Conservation (phyloP, 2,329 filamentous ascomycete genomes). For the Didymella sp. region DNA sequence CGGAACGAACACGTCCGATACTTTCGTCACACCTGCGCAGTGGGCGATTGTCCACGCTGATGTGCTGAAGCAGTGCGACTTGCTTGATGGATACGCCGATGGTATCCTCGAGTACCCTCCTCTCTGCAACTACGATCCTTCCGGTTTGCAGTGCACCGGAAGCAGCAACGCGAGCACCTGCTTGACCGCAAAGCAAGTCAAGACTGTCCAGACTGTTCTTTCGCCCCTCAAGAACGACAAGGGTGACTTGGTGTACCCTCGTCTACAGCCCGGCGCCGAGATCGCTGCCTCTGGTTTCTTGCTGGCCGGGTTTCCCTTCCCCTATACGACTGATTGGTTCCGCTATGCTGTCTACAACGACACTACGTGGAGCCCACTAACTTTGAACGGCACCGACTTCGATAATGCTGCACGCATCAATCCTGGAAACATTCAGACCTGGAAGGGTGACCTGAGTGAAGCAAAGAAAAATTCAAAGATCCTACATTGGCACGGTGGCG, state of each 20-base stretch:
- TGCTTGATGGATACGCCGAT: constrained; percentile 57
- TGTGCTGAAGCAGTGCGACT: constrained; percentile 59
- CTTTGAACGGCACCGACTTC: constrained; percentile 52
- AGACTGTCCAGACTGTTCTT: constrained; percentile 54
- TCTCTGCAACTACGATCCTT: constrained; percentile 54
- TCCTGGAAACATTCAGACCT: constrained; percentile 50
- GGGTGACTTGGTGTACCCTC: constrained; percentile 58
- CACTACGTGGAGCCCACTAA: constrained; percentile 52
- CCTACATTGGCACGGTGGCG: constrained; percentile 56
- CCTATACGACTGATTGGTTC: constrained; percentile 58
- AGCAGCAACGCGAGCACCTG: constrained; percentile 49
- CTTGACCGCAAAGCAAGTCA: constrained; percentile 54
- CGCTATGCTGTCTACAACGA: constrained; percentile 58
- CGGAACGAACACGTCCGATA: constrained; percentile 39
- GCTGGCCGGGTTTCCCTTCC: constrained; percentile 53
- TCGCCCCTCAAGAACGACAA: constrained; percentile 52
- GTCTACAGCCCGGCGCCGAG: constrained; percentile 59
- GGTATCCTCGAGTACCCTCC: constrained; percentile 57
- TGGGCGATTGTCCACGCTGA: constrained; percentile 53
- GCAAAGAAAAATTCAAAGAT: constrained; percentile 54
- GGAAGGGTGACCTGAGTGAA: constrained; percentile 51
- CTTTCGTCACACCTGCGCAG: constrained; percentile 49
- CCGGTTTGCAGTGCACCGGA: constrained; percentile 47
- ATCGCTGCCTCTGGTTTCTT: constrained; percentile 47
- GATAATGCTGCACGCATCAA: constrained; percentile 47